These are phyloP conservation scores for Hermanozyma aechmeae DNA, from an alignment of 805 yeast genomes.

Conservation along the genomic window DNA sequence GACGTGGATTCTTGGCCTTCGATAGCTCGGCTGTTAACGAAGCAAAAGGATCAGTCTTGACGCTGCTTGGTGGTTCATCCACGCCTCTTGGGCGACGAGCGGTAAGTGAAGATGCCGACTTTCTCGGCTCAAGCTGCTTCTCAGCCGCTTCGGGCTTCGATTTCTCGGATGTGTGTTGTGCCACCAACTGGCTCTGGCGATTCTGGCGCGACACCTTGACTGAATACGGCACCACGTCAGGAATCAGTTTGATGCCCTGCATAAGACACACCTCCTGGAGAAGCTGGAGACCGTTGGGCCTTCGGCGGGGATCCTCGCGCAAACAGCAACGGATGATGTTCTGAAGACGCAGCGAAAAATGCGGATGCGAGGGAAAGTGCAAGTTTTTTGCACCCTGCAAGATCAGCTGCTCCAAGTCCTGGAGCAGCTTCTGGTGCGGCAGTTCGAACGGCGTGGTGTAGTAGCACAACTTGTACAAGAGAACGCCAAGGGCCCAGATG, in stretches of 20 bases:
- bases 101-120: background rate
- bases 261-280: slow-evolving; percentile 59
- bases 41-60: no score
- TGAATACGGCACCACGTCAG: slow-evolving; percentile 33
- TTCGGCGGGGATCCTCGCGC: slow-evolving; percentile 54
- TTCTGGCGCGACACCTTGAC: slow-evolving; percentile 10
- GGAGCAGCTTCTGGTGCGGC: slow-evolving; percentile 23
- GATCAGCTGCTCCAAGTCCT: slow-evolving; percentile 49
- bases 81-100: no score
- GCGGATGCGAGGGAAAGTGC: slow-evolving; percentile 28
- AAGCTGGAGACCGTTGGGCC: slow-evolving; percentile 69
- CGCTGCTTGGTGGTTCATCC: no score
- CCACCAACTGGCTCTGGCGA: background rate
- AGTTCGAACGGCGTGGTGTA: slow-evolving; percentile 89
- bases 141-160: background rate
- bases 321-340: slow-evolving; percentile 54
- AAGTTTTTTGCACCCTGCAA: slow-evolving; percentile 44
- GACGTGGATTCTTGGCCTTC: slow-evolving; percentile 5
- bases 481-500: slow-evolving; percentile 95
- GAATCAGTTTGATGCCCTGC: slow-evolving; percentile 36
- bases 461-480: slow-evolving; percentile 81
- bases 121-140: background rate
- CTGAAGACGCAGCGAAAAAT: slow-evolving; percentile 52
- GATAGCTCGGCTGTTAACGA: background rate
- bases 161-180: background rate